Evolutionary conservation across 345 rosid species (phyloP).

Genomic region (Iberis pinnata): DNA sequence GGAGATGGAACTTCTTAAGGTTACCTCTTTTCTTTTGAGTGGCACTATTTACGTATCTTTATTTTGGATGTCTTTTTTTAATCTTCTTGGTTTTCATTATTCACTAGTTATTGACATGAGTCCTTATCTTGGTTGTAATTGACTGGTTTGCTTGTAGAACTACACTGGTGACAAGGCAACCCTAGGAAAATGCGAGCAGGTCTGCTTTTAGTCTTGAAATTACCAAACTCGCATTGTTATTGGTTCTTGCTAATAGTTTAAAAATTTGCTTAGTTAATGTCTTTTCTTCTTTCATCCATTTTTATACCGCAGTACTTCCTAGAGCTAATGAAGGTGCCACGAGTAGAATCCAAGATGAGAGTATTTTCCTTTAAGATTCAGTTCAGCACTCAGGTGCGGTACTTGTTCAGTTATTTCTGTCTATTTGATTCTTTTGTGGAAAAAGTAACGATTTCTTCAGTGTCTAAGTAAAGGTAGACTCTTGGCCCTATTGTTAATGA

Average conservation of each 20-base stretch:
- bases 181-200: conserved; percentile 99
- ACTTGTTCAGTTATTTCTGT: conserved; percentile 21
- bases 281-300: conserved; percentile 22
- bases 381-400: conserved; percentile 83
- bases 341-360: conserved; percentile 91
- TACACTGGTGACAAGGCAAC: conserved; percentile 73
- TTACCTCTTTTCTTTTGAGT: conserved; percentile 29
- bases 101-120: conserved; percentile 9
- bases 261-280: not conserved
- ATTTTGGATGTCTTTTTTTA: conserved; percentile 1
- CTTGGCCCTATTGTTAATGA: conserved; percentile 9
- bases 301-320: conserved; percentile 56
- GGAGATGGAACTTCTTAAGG: conserved; percentile 99
- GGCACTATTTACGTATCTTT: conserved; percentile 3
- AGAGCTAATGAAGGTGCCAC: conserved; percentile 98
- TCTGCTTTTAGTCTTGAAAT: conserved; percentile 26
- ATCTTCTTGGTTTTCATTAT: conserved; percentile 10
- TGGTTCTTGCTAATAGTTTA: not conserved
- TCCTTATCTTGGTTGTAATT: conserved; percentile 16
- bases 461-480: conserved; percentile 4
- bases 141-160: conserved; percentile 39
- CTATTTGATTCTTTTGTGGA: conserved; percentile 15
- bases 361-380: conserved; percentile 97
- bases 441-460: not conserved
- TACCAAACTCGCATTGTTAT: conserved; percentile 9